Conservation (phyloP, 1,284 basidiomycete species). For the Fomitopsis palustris region DNA sequence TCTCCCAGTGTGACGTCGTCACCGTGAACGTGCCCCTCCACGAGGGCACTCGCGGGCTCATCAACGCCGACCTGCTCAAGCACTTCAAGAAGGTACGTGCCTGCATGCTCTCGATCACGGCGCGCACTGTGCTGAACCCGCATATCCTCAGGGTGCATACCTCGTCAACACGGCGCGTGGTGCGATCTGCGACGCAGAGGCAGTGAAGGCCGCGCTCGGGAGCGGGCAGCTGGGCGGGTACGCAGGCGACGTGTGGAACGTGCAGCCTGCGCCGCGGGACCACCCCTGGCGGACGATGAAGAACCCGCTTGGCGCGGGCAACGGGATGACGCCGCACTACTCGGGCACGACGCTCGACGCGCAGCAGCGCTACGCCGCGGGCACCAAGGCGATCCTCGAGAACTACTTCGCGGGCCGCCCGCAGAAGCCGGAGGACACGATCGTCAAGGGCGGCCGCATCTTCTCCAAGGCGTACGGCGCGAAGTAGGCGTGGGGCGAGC, state of each 20-base stretch:
- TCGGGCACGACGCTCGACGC: constrained; percentile 92
- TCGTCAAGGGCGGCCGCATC: constrained; percentile 65
- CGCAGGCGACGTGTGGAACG: constrained; percentile 73
- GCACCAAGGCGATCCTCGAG: constrained; percentile 77
- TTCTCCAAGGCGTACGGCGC: constrained; percentile 55
- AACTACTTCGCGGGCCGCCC: constrained; percentile 69
- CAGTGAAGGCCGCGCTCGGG: constrained; percentile 74
- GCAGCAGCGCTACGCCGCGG: constrained; percentile 84
- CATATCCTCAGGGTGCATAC: constrained; percentile 57
- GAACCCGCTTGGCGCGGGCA: constrained; percentile 78
- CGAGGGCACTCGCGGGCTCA: constrained; percentile 79
- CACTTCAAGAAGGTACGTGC: constrained; percentile 77
- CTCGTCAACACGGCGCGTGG: constrained; percentile 94
- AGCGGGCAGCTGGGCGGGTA: constrained; percentile 75
- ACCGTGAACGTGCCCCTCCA: constrained; percentile 92
- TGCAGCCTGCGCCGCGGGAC: constrained; percentile 82
- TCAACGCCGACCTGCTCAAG: constrained; percentile 81
- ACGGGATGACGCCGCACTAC: constrained; percentile 87
- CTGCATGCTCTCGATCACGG: not conserved
- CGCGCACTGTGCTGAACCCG: not conserved
- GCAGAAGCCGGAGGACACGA: constrained; percentile 81
- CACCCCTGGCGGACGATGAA: constrained; percentile 86
- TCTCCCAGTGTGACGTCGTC: constrained; percentile 80
- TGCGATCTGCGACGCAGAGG: constrained; percentile 86
- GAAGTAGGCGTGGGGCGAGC: not conserved